These are phyloP conservation scores for Helotiales sp. DNA, from an alignment of 2,329 filamentous ascomycete genomes.

Conservation along the genomic window DNA sequence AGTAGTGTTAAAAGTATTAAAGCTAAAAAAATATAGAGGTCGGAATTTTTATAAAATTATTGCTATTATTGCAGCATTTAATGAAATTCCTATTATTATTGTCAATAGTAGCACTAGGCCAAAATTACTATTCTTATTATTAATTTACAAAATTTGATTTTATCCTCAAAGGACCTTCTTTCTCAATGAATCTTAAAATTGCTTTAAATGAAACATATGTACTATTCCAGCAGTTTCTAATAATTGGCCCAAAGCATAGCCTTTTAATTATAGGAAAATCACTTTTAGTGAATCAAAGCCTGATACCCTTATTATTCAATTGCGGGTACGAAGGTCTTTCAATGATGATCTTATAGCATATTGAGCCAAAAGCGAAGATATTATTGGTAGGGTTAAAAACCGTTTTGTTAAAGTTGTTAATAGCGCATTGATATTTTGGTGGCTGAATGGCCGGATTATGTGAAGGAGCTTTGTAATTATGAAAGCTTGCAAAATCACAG, in stretches of 20 bases:
- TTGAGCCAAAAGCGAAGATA: neutral
- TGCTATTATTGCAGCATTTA: too few relatives aligned
- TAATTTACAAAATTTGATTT: too few relatives aligned
- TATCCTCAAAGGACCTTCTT: neutral
- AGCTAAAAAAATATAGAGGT: too few relatives aligned
- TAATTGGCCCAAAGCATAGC: neutral
- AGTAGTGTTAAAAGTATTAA: too few relatives aligned
- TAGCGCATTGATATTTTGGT: neutral
- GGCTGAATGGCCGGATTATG: neutral
- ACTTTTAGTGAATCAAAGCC: neutral
- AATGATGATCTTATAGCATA: neutral
- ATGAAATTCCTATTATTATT: too few relatives aligned
- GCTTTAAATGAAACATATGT: neutral
- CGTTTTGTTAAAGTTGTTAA: neutral
- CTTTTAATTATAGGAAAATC: neutral
- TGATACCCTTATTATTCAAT: neutral
- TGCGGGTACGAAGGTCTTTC: neutral
- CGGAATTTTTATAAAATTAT: too few relatives aligned
- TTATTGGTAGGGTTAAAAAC: neutral
- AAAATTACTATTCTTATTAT: too few relatives aligned
- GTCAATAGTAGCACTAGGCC: too few relatives aligned
- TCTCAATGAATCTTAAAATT: neutral
- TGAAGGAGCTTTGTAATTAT: neutral
- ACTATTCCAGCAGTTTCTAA: neutral
- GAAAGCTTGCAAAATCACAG: neutral